Conservation (phyloP, 768 basidiomycete genomes). For the Paxillus ammoniavirescens region DNA sequence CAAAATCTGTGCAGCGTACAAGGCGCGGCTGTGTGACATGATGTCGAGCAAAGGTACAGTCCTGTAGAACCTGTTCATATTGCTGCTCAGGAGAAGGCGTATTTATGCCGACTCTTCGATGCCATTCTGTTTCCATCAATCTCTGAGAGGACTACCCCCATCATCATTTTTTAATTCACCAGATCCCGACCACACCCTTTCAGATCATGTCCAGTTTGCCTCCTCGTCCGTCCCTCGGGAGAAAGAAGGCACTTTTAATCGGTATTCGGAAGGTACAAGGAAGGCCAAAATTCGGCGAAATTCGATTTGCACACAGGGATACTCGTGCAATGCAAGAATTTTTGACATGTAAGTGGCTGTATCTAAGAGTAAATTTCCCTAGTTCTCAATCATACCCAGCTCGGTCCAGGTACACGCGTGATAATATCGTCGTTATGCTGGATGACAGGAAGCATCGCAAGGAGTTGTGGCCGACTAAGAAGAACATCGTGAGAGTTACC, state of each 20-base stretch:
- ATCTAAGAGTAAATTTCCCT: too few relatives aligned
- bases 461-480: neutral
- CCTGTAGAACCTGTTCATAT: too few relatives aligned
- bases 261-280: neutral
- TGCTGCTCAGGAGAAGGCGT: too few relatives aligned
- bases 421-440: slow-evolving; percentile 9
- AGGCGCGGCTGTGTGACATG: too few relatives aligned
- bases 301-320: slow-evolving; percentile 6
- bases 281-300: neutral
- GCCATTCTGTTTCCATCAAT: too few relatives aligned
- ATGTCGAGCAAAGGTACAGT: too few relatives aligned
- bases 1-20: too few relatives aligned
- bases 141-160: too few relatives aligned
- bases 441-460: neutral
- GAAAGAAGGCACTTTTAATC: slow-evolving; percentile 2
- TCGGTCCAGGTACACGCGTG: neutral
- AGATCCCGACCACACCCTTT: neutral
- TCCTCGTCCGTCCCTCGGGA: neutral
- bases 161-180: too few relatives aligned
- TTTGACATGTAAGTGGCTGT: neutral
- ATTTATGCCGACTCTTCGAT: too few relatives aligned
- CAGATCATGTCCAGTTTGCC: neutral
- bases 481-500: slow-evolving; percentile 1
- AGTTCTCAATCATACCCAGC: neutral
- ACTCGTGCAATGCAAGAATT: neutral